A percentile compares a stretch with the other conserved stretches of the same genome.
Conservation (phyloP, 108 stramenopile species). For the Poteriospumella lacustris region DNA sequence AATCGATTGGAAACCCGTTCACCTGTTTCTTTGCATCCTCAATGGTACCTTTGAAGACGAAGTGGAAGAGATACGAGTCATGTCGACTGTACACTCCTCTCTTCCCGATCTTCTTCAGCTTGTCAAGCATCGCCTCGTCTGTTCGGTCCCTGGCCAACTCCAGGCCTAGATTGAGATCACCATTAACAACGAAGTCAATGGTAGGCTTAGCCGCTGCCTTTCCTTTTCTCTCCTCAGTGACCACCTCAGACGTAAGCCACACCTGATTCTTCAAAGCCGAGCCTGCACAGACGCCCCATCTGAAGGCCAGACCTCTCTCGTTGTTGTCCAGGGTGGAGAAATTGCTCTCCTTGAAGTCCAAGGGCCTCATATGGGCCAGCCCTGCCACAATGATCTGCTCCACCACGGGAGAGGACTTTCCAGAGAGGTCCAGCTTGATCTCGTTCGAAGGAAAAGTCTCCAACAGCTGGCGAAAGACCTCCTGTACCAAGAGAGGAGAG, state of each 20-base stretch:
- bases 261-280: constrained; percentile 7
- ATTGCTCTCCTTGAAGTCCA: constrained; percentile 2
- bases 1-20: constrained; percentile 2
- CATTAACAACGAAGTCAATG: constrained; percentile 8
- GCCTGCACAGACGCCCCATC: constrained; percentile 5
- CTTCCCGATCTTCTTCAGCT: constrained; percentile 2
- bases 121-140: constrained; percentile 2
- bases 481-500: background rate
- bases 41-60: background rate
- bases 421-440: constrained; percentile 6
- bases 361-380: constrained; percentile 5
- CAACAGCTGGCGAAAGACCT: constrained; percentile 6
- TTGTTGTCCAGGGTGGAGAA: constrained; percentile 6
- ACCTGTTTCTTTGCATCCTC: background rate
- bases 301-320: constrained; percentile 6
- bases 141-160: constrained; percentile 5
- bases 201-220: constrained; percentile 6
- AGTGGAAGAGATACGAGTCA: constrained; percentile 7
- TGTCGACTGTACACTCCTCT: constrained; percentile 2
- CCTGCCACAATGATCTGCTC: constrained; percentile 6
- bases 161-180: constrained; percentile 6
- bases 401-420: constrained; percentile 6
- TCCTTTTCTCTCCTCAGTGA: constrained; percentile 7
- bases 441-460: background rate
- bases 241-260: constrained; percentile 6